Conservation (phyloP, 1,284 basidiomycete species). For the Ustilago tritici region DNA sequence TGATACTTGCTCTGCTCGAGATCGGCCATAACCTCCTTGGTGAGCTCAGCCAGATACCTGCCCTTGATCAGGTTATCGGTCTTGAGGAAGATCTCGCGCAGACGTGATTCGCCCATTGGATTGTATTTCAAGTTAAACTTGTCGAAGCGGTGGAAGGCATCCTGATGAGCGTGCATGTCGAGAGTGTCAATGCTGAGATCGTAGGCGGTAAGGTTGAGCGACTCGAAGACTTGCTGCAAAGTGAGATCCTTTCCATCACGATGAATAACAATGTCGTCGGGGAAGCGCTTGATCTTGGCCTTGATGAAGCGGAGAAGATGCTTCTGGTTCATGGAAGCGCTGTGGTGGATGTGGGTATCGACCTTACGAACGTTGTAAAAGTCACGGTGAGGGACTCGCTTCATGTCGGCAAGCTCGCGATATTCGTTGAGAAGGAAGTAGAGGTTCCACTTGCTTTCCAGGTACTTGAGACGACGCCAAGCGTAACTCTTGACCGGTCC, state of each 20-base stretch:
- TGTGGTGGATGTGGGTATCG: slow-evolving; percentile 98
- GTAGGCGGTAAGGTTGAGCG: slow-evolving; percentile 93
- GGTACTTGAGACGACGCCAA: slow-evolving; percentile 89
- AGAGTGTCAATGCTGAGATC: slow-evolving; percentile 98
- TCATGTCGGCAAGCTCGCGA: slow-evolving; percentile 95
- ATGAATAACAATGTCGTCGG: slow-evolving; percentile 92
- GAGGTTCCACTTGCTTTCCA: slow-evolving; percentile 95
- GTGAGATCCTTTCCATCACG: slow-evolving; percentile 91
- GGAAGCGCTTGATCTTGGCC: slow-evolving; percentile 88
- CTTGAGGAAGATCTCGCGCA: slow-evolving; percentile 98
- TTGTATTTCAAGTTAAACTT: slow-evolving; percentile 77
- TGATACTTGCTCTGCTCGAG: slow-evolving; percentile 98
- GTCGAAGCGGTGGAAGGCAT: slow-evolving; percentile 97
- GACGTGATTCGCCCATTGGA: slow-evolving; percentile 91
- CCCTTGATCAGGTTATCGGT: slow-evolving; percentile 85
- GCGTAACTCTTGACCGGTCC: slow-evolving; percentile 97
- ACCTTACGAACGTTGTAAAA: slow-evolving; percentile 98
- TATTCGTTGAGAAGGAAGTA: slow-evolving; percentile 93
- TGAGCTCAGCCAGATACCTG: slow-evolving; percentile 93
- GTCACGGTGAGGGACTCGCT: slow-evolving; percentile 81
- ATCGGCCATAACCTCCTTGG: slow-evolving; percentile 94
- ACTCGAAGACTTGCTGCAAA: slow-evolving; percentile 92
- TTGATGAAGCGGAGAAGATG: slow-evolving; percentile 99
- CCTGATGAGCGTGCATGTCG: slow-evolving; percentile 98
- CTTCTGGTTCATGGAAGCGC: slow-evolving; percentile 99